Percentiles rank a stretch among this genome's conserved stretches.
phyloP scores from a whole-genome alignment of 2,329 filamentous ascomycete species.

The Trichophyton benhamiae region DNA sequence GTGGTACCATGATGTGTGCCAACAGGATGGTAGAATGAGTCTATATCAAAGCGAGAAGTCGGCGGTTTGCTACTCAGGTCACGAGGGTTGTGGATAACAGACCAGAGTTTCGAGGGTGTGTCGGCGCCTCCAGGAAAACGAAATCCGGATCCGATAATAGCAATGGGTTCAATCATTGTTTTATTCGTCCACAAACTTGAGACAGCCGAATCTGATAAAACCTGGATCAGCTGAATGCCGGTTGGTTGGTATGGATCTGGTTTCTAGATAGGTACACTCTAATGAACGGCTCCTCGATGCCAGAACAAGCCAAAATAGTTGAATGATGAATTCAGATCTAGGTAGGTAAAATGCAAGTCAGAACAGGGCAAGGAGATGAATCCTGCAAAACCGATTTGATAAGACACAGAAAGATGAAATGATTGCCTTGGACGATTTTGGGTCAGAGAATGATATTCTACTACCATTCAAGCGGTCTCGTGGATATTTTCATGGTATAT shows the following conservation, averaged over 20 bases:
- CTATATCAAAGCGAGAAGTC: conserved; percentile 12
- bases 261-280: too few species aligned
- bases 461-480: background rate
- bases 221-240: too few species aligned
- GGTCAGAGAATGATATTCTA: background rate
- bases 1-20: conserved; percentile 8
- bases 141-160: conserved; percentile 24
- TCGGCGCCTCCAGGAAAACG: conserved; percentile 24
- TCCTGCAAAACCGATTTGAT: background rate
- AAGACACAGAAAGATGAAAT: background rate
- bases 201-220: background rate
- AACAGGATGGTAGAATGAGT: conserved; percentile 14
- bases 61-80: conserved; percentile 12
- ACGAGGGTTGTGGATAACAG: conserved; percentile 17
- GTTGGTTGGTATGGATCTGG: too few species aligned
- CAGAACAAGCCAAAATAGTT: background rate
- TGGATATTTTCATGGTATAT: background rate
- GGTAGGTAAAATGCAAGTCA: background rate
- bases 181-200: background rate
- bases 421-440: background rate
- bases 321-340: background rate
- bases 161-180: conserved; percentile 14
- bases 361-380: background rate
- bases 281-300: too few species aligned
- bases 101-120: conserved; percentile 26